Evolutionary conservation across 2,329 filamentous ascomycete genomes (phyloP).

Genomic region (Epichloe uncinata): DNA sequence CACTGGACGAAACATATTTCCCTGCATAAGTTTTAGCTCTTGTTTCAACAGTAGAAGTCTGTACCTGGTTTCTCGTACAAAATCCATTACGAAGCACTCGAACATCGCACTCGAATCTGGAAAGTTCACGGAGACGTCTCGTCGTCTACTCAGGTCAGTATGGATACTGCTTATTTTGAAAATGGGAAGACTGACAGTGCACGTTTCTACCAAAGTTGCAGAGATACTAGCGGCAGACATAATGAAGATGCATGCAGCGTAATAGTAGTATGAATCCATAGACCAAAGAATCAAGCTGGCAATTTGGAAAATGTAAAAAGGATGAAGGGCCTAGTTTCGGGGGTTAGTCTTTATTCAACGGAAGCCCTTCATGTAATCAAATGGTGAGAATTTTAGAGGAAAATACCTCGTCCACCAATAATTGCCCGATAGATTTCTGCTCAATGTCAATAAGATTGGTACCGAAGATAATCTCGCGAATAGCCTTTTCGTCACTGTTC

Average conservation of each 20-base stretch:
- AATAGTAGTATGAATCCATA: slow-evolving; percentile 93
- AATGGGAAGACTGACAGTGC: slow-evolving; percentile 41
- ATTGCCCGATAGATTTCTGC: slow-evolving; percentile 69
- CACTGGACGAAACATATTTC: slow-evolving; percentile 73
- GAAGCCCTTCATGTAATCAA: not conserved
- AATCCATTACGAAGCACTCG: slow-evolving; percentile 89
- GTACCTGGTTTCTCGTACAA: slow-evolving; percentile 39
- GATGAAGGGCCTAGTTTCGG: slow-evolving; percentile 62
- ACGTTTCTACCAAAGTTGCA: slow-evolving; percentile 81
- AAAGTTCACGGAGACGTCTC: slow-evolving; percentile 80
- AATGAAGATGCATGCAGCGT: slow-evolving; percentile 84
- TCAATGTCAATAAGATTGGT: slow-evolving; percentile 85
- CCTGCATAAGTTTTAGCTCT: slow-evolving; percentile 26
- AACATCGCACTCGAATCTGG: slow-evolving; percentile 88
- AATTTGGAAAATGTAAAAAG: slow-evolving; percentile 96
- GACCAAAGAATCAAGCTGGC: slow-evolving; percentile 93
- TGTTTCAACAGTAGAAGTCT: not conserved
- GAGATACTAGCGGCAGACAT: slow-evolving; percentile 90
- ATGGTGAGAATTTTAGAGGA: not conserved
- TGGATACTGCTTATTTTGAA: not conserved
- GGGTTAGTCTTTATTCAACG: not conserved
- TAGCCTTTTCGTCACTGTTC: slow-evolving; percentile 75
- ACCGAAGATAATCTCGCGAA: slow-evolving; percentile 77
- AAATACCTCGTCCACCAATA: slow-evolving; percentile 73
- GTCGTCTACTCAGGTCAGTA: slow-evolving; percentile 51